Evolutionary conservation across 495 filamentous ascomycete species (phyloP), one percentile per base, ranked within the genome.

Genomic region (Talaromyces stipitatus): DNA sequence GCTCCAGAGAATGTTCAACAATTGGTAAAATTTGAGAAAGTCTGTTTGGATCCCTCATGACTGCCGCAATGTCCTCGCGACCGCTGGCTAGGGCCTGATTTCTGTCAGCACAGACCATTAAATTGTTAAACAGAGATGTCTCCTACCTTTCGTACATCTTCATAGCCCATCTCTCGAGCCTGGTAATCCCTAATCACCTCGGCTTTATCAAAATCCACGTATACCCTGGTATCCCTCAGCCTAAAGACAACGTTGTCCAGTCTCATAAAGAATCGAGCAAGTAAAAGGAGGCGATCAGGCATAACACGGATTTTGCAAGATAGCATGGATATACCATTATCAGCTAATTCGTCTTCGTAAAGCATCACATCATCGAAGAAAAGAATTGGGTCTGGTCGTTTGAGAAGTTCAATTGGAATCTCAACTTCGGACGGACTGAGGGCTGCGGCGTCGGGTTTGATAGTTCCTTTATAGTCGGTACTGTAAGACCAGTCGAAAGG

Each of bases 401-500:
- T 87, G 16, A 98, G 76, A 8, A 96, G 76, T 54, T 94, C 87
- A 38, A 96, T 78, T 7, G 94, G 92, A 50, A 98, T 95, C 45
- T 77, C 73, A 32, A 72, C 77, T 22, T 69, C 68, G n/a, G 79
- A 81, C 20, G 75, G 69, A 26, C 75, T 60, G 58, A 89, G 85
- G 0, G 56, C 50, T 4, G 63, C 70, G 20, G 64, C 69, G 16
- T 61, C 60, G 36, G 69, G 60, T 29, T 64, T 62, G 52, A 78
- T 48, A 12, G 85, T 89, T 23, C 94, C 94, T 53, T 77, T 80
- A 67, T 95, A 97, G 48, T 85, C 81, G 14, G 92, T 96, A 54
- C 79, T 91, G 69, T 97, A 98, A 36, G 90, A 95, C 94, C 94
- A 98, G 72, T 98, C 94, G 68, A 94, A 98, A 9, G 92, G 91